Conservation (phyloP, 495 filamentous ascomycete genomes). For the Aspergillus biplanus region DNA sequence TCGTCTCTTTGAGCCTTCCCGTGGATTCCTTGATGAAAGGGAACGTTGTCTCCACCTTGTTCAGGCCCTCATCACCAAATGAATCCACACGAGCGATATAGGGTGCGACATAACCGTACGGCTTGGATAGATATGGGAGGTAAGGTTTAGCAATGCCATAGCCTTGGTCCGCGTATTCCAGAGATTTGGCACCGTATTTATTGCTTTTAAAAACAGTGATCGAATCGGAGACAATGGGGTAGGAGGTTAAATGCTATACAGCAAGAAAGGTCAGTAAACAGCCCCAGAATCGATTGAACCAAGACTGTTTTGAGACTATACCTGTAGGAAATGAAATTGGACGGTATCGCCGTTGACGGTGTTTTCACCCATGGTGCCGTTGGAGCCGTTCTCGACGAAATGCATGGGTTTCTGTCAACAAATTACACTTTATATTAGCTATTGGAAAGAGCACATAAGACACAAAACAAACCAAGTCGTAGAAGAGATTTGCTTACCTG, state of each 20-base stretch:
- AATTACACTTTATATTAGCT: neutral
- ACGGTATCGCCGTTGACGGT: constrained; percentile 69
- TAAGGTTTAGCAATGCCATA: constrained; percentile 75
- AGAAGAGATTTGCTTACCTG: neutral
- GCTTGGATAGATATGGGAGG: constrained; percentile 74
- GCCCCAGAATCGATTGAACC: constrained; percentile 9
- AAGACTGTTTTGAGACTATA: constrained; percentile 42
- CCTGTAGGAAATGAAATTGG: constrained; percentile 68
- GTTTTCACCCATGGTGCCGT: constrained; percentile 44
- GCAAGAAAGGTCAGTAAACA: constrained; percentile 10
- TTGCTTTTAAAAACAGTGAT: constrained; percentile 77
- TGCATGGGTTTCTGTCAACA: constrained; percentile 39
- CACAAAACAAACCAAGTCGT: neutral
- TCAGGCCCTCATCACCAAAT: constrained; percentile 75
- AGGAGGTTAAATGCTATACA: constrained; percentile 76
- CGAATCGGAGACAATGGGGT: constrained; percentile 81
- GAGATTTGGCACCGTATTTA: constrained; percentile 77
- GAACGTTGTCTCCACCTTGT: constrained; percentile 74
- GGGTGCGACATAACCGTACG: constrained; percentile 76
- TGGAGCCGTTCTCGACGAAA: constrained; percentile 38
- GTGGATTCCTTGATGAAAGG: constrained; percentile 90
- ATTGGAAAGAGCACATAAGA: neutral
- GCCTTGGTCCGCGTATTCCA: constrained; percentile 69
- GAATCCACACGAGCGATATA: constrained; percentile 82
- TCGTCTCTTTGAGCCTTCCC: constrained; percentile 68